Evolutionary conservation across 768 basidiomycete species (phyloP), one percentile per base, ranked within the genome.

Genomic region (Lyophyllum shimeji): DNA sequence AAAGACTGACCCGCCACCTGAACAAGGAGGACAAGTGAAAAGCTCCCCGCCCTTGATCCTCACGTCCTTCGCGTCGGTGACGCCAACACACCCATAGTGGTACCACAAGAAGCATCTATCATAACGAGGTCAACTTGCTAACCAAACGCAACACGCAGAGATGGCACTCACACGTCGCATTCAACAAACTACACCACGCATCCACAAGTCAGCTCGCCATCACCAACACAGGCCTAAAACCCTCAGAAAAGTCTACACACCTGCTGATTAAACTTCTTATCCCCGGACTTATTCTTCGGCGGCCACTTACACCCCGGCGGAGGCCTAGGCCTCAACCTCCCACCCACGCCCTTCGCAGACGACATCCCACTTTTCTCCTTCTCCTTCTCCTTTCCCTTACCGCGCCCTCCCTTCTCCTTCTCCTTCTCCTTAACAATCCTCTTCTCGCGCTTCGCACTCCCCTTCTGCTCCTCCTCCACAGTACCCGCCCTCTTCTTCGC

Each of bases 71-170:
- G 65, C 43, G 12, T 46, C 52, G n/a, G 17, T 46, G 37, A 82
- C 66, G 15, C 75, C 81, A 24, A 76, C 74, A 53, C 82, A 83
- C 6, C 78, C 82, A 52, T 76, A 79, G 52, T 83, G 82, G 53
- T 78, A 82, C 82, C 82, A 81, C 52, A 58, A 46, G 1, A 70
- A 65, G 51, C 78, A 81, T 5, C 78, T 80, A 27, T 23, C 3
- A 25, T 13, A 46, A 13, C 7, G 21, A 34, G 42, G 40, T n/a
- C n/a, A n/a, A n/a, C n/a, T n/a, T n/a, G n/a, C n/a, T n/a, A n/a
- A n/a, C n/a, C n/a, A n/a, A n/a, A n/a, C n/a, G n/a, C n/a, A 47
- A 25, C 12, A 29, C 12, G 23, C 15, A n/a, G 2, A 29, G 18
- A n/a, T 13, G 27, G 23, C 12, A 21, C 40, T 52, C 42, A 52